phyloP scores from a whole-genome alignment of 2,329 filamentous ascomycete species.

The Venturia asperata region DNA sequence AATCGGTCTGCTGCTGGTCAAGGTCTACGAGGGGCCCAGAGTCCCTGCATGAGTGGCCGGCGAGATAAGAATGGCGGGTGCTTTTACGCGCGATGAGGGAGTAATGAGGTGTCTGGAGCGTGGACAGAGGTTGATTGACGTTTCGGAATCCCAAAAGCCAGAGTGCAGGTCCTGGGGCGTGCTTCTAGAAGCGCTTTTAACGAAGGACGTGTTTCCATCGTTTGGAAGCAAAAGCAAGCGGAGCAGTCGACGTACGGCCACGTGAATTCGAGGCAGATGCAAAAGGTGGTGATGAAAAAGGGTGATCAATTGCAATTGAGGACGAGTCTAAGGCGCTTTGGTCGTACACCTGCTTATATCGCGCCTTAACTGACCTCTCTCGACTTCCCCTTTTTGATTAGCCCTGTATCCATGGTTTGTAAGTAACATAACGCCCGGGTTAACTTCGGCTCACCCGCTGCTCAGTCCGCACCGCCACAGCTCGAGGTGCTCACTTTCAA shows the following conservation, averaged over 20 bases:
- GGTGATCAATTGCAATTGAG: no score
- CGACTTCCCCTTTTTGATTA: no score
- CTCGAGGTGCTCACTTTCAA: no score
- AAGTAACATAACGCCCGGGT: no score
- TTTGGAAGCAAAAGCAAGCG: background rate
- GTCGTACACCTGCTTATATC: no score
- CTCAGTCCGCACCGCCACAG: no score
- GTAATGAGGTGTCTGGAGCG: background rate
- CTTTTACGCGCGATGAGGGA: background rate
- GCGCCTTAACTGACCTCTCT: no score
- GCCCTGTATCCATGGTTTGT: no score
- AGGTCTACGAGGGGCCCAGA: background rate
- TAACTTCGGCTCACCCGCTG: no score
- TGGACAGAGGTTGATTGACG: background rate
- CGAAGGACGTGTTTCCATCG: background rate
- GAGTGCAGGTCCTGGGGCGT: background rate
- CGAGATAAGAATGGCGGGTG: background rate
- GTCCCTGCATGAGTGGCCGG: background rate
- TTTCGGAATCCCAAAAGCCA: background rate
- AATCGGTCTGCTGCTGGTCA: background rate
- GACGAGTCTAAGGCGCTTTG: no score
- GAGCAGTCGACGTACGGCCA: background rate
- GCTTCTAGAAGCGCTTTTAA: background rate
- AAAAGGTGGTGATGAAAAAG: background rate
- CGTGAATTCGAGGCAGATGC: background rate